Evolutionary conservation across 108 stramenopile species (phyloP), one percentile per base, ranked within the genome.

Genomic region (Nitzschia sp.): DNA sequence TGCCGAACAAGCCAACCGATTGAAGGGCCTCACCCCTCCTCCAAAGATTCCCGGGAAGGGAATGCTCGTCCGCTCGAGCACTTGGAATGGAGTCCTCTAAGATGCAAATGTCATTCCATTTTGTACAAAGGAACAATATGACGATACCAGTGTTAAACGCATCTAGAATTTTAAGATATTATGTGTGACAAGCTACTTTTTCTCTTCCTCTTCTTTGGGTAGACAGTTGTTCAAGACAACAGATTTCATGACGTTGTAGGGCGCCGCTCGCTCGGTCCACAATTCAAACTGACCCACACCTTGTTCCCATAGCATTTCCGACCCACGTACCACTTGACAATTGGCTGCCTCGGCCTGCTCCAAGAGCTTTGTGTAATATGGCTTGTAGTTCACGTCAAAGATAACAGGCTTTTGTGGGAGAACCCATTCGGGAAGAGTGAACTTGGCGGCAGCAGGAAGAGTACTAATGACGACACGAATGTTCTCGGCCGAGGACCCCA

Each of bases 241-340:
- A 63, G 73, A 72, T 56, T 91, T 89, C 95, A 97, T 95, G 1
- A 91, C 90, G 37, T 72, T 77, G 70, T 84, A 86, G 0, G 98
- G 97, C 11, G 98, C 96, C 25, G 79, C 78, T 57, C 96, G 57
- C 37, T 79, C 80, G 6, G 93, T 94, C 97, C 98, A 98, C 41
- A 95, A 69, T 72, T 97, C 92, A 67, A 97, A 97, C 69, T 99
- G 98, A 37, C 91, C 95, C 5, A 97, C 83, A 24, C 97, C 98
- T 76, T 99, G 98, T 66, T 94, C 96, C 80, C 95, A 94, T 6
- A 99, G 78, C 98, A 99, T 98, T 69, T 97, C 97, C 0, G 96
- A 96, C 11, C 98, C 98, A 42, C 97, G 86, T 0, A 97, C 90
- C 46, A 91, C 82, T 22, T 72, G 73, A 58, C 90, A 95, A 19